Conservation (phyloP, 2,329 filamentous ascomycete genomes). For the Zarea fungicola region DNA sequence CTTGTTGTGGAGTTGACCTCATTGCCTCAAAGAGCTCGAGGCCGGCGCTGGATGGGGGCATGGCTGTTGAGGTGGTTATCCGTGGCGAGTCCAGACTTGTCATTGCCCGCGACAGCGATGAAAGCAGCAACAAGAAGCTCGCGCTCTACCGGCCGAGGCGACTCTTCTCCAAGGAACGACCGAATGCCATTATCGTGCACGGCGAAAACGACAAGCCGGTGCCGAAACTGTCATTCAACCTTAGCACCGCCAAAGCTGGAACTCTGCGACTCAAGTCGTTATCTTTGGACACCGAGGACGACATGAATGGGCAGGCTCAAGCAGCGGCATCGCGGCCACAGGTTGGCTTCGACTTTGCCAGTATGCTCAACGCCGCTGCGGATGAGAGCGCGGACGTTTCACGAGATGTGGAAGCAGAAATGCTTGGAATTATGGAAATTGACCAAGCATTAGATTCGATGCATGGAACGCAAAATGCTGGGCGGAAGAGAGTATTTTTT, state of each 20-base stretch:
- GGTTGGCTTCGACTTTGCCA: conserved; percentile 45
- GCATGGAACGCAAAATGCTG: conserved; percentile 43
- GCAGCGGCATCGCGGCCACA: conserved; percentile 27
- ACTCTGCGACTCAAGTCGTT: conserved; percentile 29
- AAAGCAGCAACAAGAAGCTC: conserved; percentile 39
- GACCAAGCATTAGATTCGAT: conserved; percentile 54
- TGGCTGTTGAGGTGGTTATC: conserved; percentile 50
- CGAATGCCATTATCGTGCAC: conserved; percentile 52
- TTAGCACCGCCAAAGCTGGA: conserved; percentile 40
- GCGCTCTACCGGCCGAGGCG: conserved; percentile 33
- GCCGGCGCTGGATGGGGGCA: conserved; percentile 28
- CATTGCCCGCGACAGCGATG: conserved; percentile 49
- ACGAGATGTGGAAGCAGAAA: conserved; percentile 53
- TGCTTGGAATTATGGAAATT: conserved; percentile 62
- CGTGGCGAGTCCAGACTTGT: conserved; percentile 53
- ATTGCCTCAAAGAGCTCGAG: conserved; percentile 30
- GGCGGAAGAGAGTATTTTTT: conserved; percentile 49
- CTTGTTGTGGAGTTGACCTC: conserved; percentile 47
- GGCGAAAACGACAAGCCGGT: conserved; percentile 33
- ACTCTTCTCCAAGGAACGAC: conserved; percentile 35
- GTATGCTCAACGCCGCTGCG: conserved; percentile 47
- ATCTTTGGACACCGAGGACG: conserved; percentile 23
- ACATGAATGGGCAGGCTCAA: conserved; percentile 16
- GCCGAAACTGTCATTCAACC: conserved; percentile 43
- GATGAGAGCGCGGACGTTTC: conserved; percentile 46